These are phyloP conservation scores for Plasmodium blacklocki DNA, from an alignment of 169 alveolate genomes.

Conservation along the genomic window DNA sequence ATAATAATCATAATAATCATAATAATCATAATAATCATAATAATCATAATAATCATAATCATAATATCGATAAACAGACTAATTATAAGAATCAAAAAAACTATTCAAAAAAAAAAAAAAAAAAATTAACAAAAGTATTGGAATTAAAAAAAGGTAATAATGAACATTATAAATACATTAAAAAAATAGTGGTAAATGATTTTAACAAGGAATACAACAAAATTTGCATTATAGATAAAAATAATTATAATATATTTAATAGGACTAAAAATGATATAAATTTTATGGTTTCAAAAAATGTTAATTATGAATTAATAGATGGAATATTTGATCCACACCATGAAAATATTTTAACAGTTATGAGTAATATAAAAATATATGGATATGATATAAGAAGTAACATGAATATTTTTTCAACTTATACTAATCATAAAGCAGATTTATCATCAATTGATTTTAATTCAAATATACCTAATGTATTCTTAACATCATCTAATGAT, in stretches of 20 bases:
- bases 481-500: slow-evolving; percentile 92
- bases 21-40: background rate
- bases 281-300: slow-evolving; percentile 41
- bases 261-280: slow-evolving; percentile 29
- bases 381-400: slow-evolving; percentile 69
- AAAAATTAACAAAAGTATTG: slow-evolving; percentile 11
- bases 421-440: slow-evolving; percentile 80
- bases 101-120: slow-evolving; percentile 4
- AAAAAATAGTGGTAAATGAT: slow-evolving; percentile 48
- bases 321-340: slow-evolving; percentile 74
- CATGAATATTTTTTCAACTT: slow-evolving; percentile 47
- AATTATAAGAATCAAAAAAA: background rate
- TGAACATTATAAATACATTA: slow-evolving; percentile 17
- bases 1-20: background rate
- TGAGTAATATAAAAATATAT: slow-evolving; percentile 56
- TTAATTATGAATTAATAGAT: slow-evolving; percentile 17
- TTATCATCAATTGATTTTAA: slow-evolving; percentile 88
- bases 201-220: slow-evolving; percentile 25
- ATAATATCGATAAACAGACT: background rate
- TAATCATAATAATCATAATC: background rate
- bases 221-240: slow-evolving; percentile 57
- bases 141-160: slow-evolving; percentile 14
- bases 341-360: slow-evolving; percentile 51
- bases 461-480: slow-evolving; percentile 91
- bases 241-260: slow-evolving; percentile 32